phyloP scores from a whole-genome alignment of 2,329 filamentous ascomycete genomes.

The Exophiala sp. region DNA sequence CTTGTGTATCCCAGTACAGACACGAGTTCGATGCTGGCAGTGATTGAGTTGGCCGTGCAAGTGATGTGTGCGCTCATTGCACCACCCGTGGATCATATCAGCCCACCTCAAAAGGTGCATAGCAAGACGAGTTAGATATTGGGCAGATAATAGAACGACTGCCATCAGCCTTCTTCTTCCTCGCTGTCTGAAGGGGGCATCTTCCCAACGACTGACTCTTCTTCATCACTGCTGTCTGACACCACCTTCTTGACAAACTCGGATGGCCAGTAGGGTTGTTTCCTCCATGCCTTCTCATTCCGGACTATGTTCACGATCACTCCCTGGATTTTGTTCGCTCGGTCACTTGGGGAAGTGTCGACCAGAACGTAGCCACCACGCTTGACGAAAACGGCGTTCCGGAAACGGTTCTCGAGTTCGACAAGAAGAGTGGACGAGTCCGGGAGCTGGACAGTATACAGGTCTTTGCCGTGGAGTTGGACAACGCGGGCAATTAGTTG shows the following conservation, averaged over 20 bases:
- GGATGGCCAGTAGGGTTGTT: slow-evolving; percentile 80
- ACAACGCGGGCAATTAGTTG: slow-evolving; percentile 69
- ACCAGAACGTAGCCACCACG: slow-evolving; percentile 81
- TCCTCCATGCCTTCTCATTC: slow-evolving; percentile 88
- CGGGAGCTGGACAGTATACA: slow-evolving; percentile 73
- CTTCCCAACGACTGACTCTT: slow-evolving; percentile 73
- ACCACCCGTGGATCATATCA: slow-evolving; percentile 22
- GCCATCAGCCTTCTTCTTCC: slow-evolving; percentile 38
- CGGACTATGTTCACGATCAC: slow-evolving; percentile 90
- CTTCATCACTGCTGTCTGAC: slow-evolving; percentile 61
- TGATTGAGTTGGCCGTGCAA: slow-evolving; percentile 62
- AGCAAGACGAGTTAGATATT: slow-evolving; percentile 6
- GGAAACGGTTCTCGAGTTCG: slow-evolving; percentile 77
- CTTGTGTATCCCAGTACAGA: slow-evolving; percentile 82
- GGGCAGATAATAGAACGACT: not conserved
- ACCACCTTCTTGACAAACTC: slow-evolving; percentile 63
- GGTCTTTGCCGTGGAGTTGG: slow-evolving; percentile 79
- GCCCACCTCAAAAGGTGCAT: slow-evolving; percentile 6
- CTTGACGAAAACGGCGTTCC: slow-evolving; percentile 90
- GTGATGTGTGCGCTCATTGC: slow-evolving; percentile 38
- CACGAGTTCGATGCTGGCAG: slow-evolving; percentile 59
- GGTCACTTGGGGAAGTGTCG: slow-evolving; percentile 57
- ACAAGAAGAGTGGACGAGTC: slow-evolving; percentile 61
- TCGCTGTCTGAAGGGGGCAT: slow-evolving; percentile 79
- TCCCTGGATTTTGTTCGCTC: slow-evolving; percentile 72